Percentiles rank a stretch among this genome's conserved stretches.
These are phyloP conservation scores for Lentinula guzmanii DNA, from an alignment of 768 basidiomycete species.

Conservation along the genomic window DNA sequence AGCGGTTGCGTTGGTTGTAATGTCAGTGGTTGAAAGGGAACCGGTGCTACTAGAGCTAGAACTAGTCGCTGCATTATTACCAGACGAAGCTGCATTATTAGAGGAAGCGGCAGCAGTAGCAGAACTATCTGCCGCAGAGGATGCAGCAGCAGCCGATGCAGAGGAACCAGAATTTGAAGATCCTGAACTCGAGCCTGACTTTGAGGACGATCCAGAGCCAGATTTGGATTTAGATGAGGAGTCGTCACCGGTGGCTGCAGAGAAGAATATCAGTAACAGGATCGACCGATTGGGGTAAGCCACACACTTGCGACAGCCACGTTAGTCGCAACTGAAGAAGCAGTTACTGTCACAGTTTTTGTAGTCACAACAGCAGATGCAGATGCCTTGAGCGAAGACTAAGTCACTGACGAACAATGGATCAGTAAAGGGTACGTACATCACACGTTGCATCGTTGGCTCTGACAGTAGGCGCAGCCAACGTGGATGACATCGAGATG, in stretches of 20 bases:
- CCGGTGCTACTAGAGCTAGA: background rate
- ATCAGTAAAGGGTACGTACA: background rate
- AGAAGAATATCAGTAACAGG: background rate
- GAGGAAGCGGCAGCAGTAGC: background rate
- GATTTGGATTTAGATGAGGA: background rate
- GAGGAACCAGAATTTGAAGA: background rate
- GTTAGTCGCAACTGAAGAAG: background rate
- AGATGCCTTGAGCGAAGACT: background rate
- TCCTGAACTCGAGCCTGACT: background rate
- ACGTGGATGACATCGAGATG: background rate
- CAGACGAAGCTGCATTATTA: background rate
- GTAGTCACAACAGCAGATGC: background rate
- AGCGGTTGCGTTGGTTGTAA: background rate
- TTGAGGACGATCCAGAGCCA: background rate
- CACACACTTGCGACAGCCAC: background rate
- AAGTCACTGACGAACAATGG: background rate
- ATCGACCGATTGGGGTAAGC: background rate
- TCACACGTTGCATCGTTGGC: background rate
- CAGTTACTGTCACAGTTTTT: conserved; percentile 3
- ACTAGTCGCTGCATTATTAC: background rate
- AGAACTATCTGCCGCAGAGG: background rate
- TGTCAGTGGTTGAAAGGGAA: background rate
- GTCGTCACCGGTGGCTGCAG: background rate
- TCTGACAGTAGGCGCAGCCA: background rate
- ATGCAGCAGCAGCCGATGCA: background rate